phyloP scores from a whole-genome alignment of 306 rosid species.

The Herpetospermum pedunculosum region DNA sequence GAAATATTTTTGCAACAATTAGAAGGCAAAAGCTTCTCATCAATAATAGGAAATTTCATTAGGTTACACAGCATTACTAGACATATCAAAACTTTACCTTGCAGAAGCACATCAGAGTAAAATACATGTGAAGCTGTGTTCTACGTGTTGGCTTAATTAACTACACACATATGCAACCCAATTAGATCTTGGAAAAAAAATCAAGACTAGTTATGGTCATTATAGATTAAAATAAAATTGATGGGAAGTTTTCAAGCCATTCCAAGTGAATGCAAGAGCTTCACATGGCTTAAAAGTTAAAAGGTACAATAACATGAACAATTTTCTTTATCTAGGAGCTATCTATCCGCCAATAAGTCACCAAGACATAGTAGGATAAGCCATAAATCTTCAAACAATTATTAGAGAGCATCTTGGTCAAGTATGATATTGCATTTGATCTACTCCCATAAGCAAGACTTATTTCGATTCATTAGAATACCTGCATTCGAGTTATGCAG shows the following conservation, averaged over 20 bases:
- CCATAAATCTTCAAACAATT: neutral
- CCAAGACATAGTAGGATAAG: neutral
- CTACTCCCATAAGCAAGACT: neutral
- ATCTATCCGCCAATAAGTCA: neutral
- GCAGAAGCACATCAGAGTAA: neutral
- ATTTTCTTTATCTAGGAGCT: neutral
- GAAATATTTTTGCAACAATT: neutral
- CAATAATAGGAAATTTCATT: neutral
- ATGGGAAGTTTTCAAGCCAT: neutral
- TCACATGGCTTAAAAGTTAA: conserved; percentile 2
- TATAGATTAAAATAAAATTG: neutral
- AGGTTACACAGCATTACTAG: neutral
- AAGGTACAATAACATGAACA: neutral
- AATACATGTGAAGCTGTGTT: neutral
- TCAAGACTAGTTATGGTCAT: neutral
- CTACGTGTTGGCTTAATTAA: neutral
- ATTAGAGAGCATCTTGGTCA: neutral
- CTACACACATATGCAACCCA: neutral
- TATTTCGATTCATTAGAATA: conserved; percentile 14
- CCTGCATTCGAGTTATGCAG: conserved; percentile 63
- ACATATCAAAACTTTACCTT: neutral
- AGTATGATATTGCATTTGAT: neutral
- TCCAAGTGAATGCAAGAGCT: conserved; percentile 9
- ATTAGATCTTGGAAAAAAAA: neutral
- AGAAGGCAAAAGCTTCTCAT: neutral